Evolutionary conservation across 768 basidiomycete species (phyloP), one percentile per base, ranked within the genome.

Genomic region (Trametes gibbosa): DNA sequence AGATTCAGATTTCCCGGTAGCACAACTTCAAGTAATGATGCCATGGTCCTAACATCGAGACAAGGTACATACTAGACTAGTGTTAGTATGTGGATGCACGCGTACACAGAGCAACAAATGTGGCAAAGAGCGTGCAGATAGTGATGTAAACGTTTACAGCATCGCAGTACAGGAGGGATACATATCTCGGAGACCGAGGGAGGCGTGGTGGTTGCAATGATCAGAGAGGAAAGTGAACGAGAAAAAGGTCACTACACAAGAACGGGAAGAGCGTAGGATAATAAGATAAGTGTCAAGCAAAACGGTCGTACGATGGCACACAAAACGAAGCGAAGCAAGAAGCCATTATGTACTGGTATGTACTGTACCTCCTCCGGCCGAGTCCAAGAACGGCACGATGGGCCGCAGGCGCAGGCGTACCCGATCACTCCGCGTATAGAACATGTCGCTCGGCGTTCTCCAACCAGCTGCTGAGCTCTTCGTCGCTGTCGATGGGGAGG

Each of bases 391-490:
- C 50, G 19, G 50, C 46, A 35, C 12, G 25, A 6, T 16, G 8
- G 12, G n/a, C 37, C 7, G 13, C 6, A 13, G 37, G 7, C 13
- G 7, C 37, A 5, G 17, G 4, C 37, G 37, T 3, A 14, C 13
- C 13, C 13, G 37, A 23, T 77, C 66, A 91, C 66, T 88, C 87
- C 50, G 91, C 90, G 66, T 86, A 94, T 64, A 95, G 75, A 47
- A 94, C 83, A 71, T 92, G 86, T 72, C 90, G 92, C 61, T 93
- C 90, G 34, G 90, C 85, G 48, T 78, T 80, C 61, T 85, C 84
- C 72, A 95, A 76, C 92, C 92, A 95, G 25, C 76, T 75, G 57
- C 81, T 78, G 59, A 94, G 74, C 47, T 86, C 84, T 8, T 76
- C 77, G 68, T 93, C 87, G 32, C 77, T 76, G 53, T 81, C 78